Evolutionary conservation across 805 yeast species (phyloP), one percentile per base, ranked within the genome.

Genomic region (Komagataella kurtzmanii): DNA sequence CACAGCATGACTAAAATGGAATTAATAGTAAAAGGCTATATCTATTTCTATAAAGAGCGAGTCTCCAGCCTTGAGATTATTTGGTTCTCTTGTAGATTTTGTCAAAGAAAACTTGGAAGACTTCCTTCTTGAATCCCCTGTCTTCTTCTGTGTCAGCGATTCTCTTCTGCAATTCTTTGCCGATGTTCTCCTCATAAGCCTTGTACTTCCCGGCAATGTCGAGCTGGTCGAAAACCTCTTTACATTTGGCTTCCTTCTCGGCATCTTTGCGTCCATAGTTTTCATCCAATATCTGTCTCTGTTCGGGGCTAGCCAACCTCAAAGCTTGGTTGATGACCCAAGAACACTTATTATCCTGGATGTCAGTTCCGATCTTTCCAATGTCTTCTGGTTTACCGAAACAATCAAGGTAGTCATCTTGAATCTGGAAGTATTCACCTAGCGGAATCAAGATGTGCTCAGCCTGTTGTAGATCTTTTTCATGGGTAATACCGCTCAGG

Each of bases 321-420:
- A 93, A 78, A 6, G 99, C 99, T 59, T 88, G 86, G 75, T 93
- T 93, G 61, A 93, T 79, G 52, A 93, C 82, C 99, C 99, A 93
- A 47, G 97, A 86, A 70, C 99, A 93, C 71, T 93, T 93, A 80
- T 93, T 93, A 71, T 93, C 99, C 72, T 86, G 86, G 64, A 93
- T 93, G 67, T 93, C 99, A 54, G 99, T 93, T 59, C 99, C 99
- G 59, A 93, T 88, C 76, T 93, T 93, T 56, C 99, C 99, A 64
- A 90, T 93, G 63, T 91, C 88, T 65, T 87, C 95, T 46, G 99
- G 97, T 61, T 91, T 88, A 58, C 99, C 99, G 64, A 88, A 93
- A 69, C 97, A 88, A 70, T 93, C 99, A 58, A 93, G 79, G 73
- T 76, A 93, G 68, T 93, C 99, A 66, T 93, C 99, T 73, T 93